Base-by-base conservation (phyloP, 2,329 filamentous ascomycete species). In the Cladophialophora bantiana region DNA sequence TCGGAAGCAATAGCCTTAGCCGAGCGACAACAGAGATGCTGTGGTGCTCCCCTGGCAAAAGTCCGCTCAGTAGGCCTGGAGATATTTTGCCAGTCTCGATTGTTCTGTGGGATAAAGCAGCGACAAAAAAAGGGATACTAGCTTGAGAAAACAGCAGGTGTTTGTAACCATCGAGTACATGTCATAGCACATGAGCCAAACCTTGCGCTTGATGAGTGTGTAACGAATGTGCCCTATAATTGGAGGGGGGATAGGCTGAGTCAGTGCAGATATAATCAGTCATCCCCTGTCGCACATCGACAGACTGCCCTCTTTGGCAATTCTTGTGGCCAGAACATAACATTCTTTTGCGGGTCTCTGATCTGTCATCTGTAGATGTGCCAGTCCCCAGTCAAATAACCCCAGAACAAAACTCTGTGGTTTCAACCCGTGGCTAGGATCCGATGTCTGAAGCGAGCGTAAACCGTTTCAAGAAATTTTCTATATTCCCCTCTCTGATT, bases 191-290 rank as follows among this genome's bases (percentile, higher is more conserved):
- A n/a, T n/a, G 26, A 48, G 38, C 56, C 20, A 10, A 35, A 20
- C n/a, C 18, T 31, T 18, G 9, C 12, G n/a, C n/a, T 20, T 59
- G 57, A 38, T 59, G 57, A 45, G 31, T 7, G 40, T 48, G 32
- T 26, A n/a, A 40, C 38, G 26, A 32, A 20, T 10, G 13, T n/a
- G 31, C 26, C 18, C 38, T 20, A 50, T 7, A 26, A 36, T 48
- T n/a, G 57, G 38, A n/a, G 40, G 36, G 56, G 20, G 26, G 13
- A 40, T n/a, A 35, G 57, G 57, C 57, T 59, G 57, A 59, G 57
- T 50, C 15, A 59, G 18, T 34, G 34, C 18, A 15, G 13, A 31
- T 26, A 34, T 50, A 59, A 59, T 50, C 57, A 45, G 31, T 40
- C 18, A 13, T 34, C 38, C 31, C 57, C 4, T 36, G 40, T 12